These are phyloP conservation scores for Arabidopsis suecica DNA, from an alignment of 345 rosid species.

Conservation along the genomic window DNA sequence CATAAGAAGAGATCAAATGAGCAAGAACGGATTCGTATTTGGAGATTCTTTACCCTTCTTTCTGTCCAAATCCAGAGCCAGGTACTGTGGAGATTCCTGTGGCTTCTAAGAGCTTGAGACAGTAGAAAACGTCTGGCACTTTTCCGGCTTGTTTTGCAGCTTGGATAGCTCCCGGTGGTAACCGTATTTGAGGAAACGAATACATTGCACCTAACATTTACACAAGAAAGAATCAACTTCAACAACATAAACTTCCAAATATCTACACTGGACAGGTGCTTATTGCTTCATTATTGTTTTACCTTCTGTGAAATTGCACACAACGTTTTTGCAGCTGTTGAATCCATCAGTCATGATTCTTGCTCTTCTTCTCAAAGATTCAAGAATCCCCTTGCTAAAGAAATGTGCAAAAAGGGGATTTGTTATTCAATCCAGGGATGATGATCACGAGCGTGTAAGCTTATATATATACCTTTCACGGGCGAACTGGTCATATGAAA, in stretches of 20 bases:
- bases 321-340: conserved; percentile 95
- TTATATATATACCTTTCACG: conserved; percentile 77
- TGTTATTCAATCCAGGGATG: background rate
- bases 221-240: conserved; percentile 25
- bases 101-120: conserved; percentile 94
- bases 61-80: conserved; percentile 98
- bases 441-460: conserved; percentile 15
- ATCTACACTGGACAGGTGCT: background rate
- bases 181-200: conserved; percentile 90
- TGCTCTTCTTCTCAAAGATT: conserved; percentile 93
- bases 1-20: background rate
- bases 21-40: background rate
- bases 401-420: conserved; percentile 10
- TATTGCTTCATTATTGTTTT: background rate
- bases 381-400: conserved; percentile 83
- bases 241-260: background rate
- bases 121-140: conserved; percentile 96
- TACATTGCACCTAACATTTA: conserved; percentile 87
- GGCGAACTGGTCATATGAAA: conserved; percentile 75
- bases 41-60: conserved; percentile 72
- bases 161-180: conserved; percentile 88
- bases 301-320: conserved; percentile 99
- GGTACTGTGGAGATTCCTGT: conserved; percentile 99
- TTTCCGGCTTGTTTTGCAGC: conserved; percentile 82
- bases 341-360: conserved; percentile 97